These are phyloP conservation scores for Hericium alpestre DNA, from an alignment of 768 basidiomycete species.

Conservation along the genomic window DNA sequence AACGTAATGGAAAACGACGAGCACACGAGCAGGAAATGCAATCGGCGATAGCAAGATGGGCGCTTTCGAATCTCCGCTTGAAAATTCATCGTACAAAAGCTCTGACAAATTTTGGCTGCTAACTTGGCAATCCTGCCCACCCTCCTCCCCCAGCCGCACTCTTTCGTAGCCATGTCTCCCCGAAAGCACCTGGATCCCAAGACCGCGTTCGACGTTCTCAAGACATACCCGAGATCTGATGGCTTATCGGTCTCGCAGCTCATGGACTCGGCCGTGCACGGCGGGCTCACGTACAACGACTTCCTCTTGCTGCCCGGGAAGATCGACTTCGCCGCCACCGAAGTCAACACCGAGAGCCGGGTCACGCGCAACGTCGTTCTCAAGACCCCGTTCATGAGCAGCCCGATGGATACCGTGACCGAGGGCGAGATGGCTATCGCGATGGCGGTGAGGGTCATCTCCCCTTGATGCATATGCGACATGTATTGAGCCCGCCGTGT, in stretches of 20 bases:
- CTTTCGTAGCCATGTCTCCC: no score
- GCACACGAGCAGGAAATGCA: no score
- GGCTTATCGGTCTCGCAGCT: slow-evolving; percentile 79
- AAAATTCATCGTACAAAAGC: neutral
- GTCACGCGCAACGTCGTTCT: slow-evolving; percentile 86
- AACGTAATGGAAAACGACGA: no score
- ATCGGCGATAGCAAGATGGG: no score
- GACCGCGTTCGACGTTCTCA: slow-evolving; percentile 66
- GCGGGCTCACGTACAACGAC: slow-evolving; percentile 96
- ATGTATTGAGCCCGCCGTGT: neutral
- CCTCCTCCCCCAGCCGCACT: no score
- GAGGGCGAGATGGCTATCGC: slow-evolving; percentile 89
- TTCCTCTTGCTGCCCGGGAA: slow-evolving; percentile 91
- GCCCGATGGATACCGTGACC: slow-evolving; percentile 99
- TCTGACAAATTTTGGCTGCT: neutral
- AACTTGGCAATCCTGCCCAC: slow-evolving; percentile 7
- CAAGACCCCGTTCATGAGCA: slow-evolving; percentile 94
- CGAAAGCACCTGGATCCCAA: slow-evolving; percentile 20
- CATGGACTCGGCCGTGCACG: slow-evolving; percentile 77
- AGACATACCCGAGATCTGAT: slow-evolving; percentile 60
- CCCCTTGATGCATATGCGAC: slow-evolving; percentile 6
- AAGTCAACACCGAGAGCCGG: slow-evolving; percentile 72
- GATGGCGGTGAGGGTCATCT: slow-evolving; percentile 57
- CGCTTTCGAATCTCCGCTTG: neutral
- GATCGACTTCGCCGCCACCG: slow-evolving; percentile 82